Evolutionary conservation across 805 yeast genomes (phyloP).

Genomic region (Candida bentonensis): DNA sequence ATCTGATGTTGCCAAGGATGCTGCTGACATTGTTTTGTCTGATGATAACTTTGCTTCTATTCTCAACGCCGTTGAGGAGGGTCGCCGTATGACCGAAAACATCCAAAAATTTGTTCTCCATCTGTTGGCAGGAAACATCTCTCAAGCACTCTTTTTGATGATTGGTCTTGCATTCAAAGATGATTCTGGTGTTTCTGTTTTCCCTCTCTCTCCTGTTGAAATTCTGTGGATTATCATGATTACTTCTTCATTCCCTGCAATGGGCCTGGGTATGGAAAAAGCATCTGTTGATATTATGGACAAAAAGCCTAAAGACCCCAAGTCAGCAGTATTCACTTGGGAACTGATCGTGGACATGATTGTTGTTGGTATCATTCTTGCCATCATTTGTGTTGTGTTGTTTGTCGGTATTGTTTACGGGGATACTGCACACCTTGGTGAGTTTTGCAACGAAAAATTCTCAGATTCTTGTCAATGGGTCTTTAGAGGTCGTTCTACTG

Average conservation of each 20-base stretch:
- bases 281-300: conserved; percentile 53
- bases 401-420: conserved; percentile 59
- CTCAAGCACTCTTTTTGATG: conserved; percentile 53
- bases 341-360: conserved; percentile 58
- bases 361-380: conserved; percentile 63
- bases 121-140: conserved; percentile 57
- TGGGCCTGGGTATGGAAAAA: conserved; percentile 62
- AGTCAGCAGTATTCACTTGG: conserved; percentile 44
- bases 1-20: conserved; percentile 76
- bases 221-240: conserved; percentile 69
- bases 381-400: conserved; percentile 49
- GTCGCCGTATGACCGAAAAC: conserved; percentile 64
- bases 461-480: conserved; percentile 42
- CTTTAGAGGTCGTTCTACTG: conserved; percentile 60
- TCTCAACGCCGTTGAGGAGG: conserved; percentile 66
- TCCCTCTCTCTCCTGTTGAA: conserved; percentile 70
- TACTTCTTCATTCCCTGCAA: conserved; percentile 72
- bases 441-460: conserved; percentile 41
- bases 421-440: conserved; percentile 53
- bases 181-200: conserved; percentile 50
- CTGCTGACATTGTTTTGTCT: conserved; percentile 59
- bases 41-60: conserved; percentile 74
- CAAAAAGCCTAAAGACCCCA: conserved; percentile 46
- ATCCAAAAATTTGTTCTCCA: conserved; percentile 69
- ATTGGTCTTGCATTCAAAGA: conserved; percentile 64